phyloP scores from a whole-genome alignment of 1,139 yeast genomes.

The Yamadazyma atmosphaerica region DNA sequence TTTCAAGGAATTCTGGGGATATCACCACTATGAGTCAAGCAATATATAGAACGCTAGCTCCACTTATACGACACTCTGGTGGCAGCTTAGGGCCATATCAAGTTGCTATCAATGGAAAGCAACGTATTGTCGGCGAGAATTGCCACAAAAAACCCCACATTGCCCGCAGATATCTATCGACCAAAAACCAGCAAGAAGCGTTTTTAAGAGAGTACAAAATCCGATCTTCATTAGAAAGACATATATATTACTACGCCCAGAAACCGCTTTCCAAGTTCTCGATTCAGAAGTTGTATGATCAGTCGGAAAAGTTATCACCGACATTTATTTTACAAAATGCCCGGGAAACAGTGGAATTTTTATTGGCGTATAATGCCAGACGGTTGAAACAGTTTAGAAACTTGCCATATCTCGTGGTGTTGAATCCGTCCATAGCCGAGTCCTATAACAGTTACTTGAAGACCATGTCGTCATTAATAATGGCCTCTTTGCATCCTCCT shows the following conservation, averaged over 20 bases:
- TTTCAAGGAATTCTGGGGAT: too few relatives aligned
- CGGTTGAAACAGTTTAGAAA: conserved; percentile 67
- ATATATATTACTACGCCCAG: conserved; percentile 50
- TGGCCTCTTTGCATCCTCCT: conserved; percentile 38
- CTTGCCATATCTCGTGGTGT: conserved; percentile 78
- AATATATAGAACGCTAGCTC: neutral
- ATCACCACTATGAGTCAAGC: neutral
- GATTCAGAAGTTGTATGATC: conserved; percentile 43
- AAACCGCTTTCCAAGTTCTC: conserved; percentile 50
- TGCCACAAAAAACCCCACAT: neutral
- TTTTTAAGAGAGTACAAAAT: conserved; percentile 49
- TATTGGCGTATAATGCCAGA: conserved; percentile 50
- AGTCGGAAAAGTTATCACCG: conserved; percentile 39
- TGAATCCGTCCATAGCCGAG: conserved; percentile 88
- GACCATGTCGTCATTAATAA: conserved; percentile 64
- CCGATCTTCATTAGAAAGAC: conserved; percentile 51
- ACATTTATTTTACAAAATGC: conserved; percentile 37
- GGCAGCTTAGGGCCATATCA: too few relatives aligned
- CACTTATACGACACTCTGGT: neutral
- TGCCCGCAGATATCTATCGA: neutral
- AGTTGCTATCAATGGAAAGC: too few relatives aligned
- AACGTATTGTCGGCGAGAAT: neutral
- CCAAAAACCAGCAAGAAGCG: conserved; percentile 25
- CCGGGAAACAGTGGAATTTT: conserved; percentile 42
- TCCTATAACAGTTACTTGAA: conserved; percentile 72